Evolutionary conservation across 31 red algal species (phyloP).

Genomic region (Odonthalia washingtoniensis): DNA sequence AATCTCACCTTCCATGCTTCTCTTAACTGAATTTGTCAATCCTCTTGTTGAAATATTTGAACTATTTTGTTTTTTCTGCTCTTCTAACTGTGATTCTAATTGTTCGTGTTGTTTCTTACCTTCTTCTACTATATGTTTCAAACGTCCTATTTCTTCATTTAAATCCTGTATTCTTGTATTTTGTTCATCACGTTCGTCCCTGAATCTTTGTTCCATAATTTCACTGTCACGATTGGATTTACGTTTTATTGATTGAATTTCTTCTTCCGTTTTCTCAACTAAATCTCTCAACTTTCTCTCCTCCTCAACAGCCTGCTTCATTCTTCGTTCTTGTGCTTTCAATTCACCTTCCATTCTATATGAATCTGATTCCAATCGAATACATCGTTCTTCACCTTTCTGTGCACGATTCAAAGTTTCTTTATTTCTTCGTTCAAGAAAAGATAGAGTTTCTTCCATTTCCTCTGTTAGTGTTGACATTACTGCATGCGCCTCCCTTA

Average conservation of each 20-base stretch:
- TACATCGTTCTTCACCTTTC: conserved; percentile 58
- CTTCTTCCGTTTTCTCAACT: conserved; percentile 37
- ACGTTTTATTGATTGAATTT: conserved; percentile 28
- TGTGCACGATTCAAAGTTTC: conserved; percentile 53
- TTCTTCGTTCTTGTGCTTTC: conserved; percentile 23
- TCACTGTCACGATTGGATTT: conserved; percentile 42
- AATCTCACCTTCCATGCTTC: conserved; percentile 35
- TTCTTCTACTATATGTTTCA: conserved; percentile 48
- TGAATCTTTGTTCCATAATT: conserved; percentile 43
- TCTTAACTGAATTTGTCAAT: conserved; percentile 22
- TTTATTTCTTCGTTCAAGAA: conserved; percentile 47
- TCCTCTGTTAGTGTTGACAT: conserved; percentile 61
- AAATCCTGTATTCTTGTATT: conserved; percentile 41
- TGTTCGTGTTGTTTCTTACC: too few species aligned
- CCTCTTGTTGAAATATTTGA: too few species aligned
- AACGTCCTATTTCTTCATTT: conserved; percentile 6
- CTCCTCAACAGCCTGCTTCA: conserved; percentile 40
- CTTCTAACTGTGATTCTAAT: neutral
- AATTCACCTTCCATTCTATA: conserved; percentile 56
- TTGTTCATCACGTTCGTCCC: conserved; percentile 26
- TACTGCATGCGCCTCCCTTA: conserved; percentile 52
- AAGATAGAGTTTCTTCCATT: conserved; percentile 54
- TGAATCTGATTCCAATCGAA: conserved; percentile 37
- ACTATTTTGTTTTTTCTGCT: conserved; percentile 1
- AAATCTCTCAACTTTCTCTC: conserved; percentile 36